phyloP scores from a whole-genome alignment of 2,329 filamentous ascomycete genomes.

The Chaetomium sp. region DNA sequence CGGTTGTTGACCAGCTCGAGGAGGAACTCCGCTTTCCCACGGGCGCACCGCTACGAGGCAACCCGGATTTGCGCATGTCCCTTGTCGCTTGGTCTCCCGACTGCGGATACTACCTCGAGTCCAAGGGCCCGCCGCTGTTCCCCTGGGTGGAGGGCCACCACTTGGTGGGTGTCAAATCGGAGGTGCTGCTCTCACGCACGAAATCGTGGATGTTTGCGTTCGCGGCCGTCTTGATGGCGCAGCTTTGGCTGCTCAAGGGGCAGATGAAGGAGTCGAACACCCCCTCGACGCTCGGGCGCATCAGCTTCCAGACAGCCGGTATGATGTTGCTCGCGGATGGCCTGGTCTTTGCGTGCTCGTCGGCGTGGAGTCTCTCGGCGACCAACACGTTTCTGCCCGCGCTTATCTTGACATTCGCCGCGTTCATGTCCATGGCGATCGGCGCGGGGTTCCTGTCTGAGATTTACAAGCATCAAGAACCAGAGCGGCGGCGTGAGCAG shows the following conservation, averaged over 20 bases:
- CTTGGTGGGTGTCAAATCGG: conserved; percentile 54
- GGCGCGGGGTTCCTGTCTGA: conserved; percentile 53
- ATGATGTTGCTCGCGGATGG: conserved; percentile 59
- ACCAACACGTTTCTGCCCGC: conserved; percentile 52
- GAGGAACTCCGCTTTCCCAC: conserved; percentile 55
- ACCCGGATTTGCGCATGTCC: conserved; percentile 55
- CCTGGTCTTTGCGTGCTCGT: conserved; percentile 50
- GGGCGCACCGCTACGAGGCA: conserved; percentile 49
- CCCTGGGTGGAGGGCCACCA: conserved; percentile 47
- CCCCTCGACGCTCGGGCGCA: conserved; percentile 59
- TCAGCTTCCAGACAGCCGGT: conserved; percentile 57
- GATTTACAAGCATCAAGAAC: conserved; percentile 55
- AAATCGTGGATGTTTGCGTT: conserved; percentile 55
- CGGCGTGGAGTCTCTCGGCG: conserved; percentile 49
- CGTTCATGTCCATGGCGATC: conserved; percentile 52
- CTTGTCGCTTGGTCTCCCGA: conserved; percentile 61
- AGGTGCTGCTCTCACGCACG: conserved; percentile 50
- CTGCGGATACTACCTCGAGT: conserved; percentile 60
- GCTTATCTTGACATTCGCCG: conserved; percentile 45
- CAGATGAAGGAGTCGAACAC: conserved; percentile 63
- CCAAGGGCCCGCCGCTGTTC: conserved; percentile 54
- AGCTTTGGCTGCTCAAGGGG: conserved; percentile 54
- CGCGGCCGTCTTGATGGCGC: conserved; percentile 51
- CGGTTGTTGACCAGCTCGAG: conserved; percentile 50
- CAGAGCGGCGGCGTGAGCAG: conserved; percentile 40